Conservation (phyloP, 345 rosid genomes). For the Carallia brachiata region DNA sequence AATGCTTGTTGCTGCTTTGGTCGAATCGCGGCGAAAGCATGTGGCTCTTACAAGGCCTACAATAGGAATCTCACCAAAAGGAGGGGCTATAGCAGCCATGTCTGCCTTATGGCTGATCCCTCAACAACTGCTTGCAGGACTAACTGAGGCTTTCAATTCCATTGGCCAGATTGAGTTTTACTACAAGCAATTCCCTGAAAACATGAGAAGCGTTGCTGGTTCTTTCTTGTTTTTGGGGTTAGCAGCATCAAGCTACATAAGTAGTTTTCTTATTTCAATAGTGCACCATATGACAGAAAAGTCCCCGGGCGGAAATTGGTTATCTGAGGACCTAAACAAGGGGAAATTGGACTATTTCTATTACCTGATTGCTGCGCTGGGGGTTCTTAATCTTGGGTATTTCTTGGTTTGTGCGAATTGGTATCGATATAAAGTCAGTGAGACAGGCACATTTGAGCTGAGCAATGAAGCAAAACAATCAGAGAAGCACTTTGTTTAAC, state of each 20-base stretch:
- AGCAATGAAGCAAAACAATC: background rate
- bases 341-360: background rate
- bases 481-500: conserved; percentile 1
- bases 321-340: background rate
- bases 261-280: conserved; percentile 24
- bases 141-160: background rate
- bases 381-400: background rate
- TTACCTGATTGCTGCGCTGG: background rate
- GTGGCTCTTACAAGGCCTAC: background rate
- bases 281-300: conserved; percentile 7
- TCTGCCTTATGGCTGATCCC: conserved; percentile 1
- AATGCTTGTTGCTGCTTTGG: background rate
- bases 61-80: background rate
- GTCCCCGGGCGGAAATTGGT: background rate
- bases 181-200: conserved; percentile 49
- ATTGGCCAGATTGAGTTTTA: conserved; percentile 46
- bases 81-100: background rate
- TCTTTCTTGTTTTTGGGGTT: conserved; percentile 24
- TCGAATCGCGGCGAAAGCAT: background rate
- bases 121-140: background rate
- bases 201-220: conserved; percentile 27
- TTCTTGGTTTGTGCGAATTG: background rate
- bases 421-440: background rate
- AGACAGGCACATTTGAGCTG: background rate
- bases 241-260: conserved; percentile 39